A percentile compares a stretch with the other conserved stretches of the same genome.
Conservation (phyloP, 2,329 filamentous ascomycete species). For the Cordyceps fumosorosea region DNA sequence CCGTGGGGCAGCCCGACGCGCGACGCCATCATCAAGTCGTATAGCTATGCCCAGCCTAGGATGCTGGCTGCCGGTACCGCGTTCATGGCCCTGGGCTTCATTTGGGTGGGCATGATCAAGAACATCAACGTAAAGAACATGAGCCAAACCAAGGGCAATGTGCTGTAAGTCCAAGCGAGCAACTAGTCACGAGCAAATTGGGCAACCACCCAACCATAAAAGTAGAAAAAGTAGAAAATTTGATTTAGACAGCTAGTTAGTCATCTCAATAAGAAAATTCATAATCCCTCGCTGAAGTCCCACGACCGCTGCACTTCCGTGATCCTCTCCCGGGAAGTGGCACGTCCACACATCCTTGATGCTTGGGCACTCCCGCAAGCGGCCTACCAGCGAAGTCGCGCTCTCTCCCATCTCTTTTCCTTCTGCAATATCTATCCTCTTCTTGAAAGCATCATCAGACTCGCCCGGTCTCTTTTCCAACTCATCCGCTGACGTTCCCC, state of each 20-base stretch:
- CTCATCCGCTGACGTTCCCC: constrained; percentile 25
- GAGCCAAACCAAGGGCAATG: not conserved
- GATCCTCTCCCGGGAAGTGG: constrained; percentile 23
- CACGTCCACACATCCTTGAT: constrained; percentile 18
- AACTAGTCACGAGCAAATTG: no score
- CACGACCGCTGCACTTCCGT: constrained; percentile 13
- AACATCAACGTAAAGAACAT: constrained; percentile 42
- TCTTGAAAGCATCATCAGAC: constrained; percentile 24
- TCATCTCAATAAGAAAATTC: constrained; percentile 2
- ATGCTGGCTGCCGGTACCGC: constrained; percentile 33
- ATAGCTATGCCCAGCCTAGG: constrained; percentile 41
- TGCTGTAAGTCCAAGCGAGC: not conserved
- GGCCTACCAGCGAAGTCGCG: constrained; percentile 14
- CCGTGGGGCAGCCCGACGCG: constrained; percentile 34
- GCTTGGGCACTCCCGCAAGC: constrained; percentile 16
- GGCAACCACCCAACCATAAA: no score
- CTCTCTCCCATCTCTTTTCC: constrained; percentile 15
- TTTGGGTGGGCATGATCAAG: constrained; percentile 37
- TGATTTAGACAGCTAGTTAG: not conserved
- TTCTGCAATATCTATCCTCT: constrained; percentile 20
- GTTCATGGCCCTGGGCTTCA: constrained; percentile 23
- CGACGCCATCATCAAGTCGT: constrained; percentile 48
- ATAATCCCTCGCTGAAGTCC: constrained; percentile 11
- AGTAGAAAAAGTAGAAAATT: no score
- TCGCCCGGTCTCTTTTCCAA: constrained; percentile 23